Evolutionary conservation across 2,329 filamentous ascomycete species (phyloP).

Genomic region (Monosporascus sp.): DNA sequence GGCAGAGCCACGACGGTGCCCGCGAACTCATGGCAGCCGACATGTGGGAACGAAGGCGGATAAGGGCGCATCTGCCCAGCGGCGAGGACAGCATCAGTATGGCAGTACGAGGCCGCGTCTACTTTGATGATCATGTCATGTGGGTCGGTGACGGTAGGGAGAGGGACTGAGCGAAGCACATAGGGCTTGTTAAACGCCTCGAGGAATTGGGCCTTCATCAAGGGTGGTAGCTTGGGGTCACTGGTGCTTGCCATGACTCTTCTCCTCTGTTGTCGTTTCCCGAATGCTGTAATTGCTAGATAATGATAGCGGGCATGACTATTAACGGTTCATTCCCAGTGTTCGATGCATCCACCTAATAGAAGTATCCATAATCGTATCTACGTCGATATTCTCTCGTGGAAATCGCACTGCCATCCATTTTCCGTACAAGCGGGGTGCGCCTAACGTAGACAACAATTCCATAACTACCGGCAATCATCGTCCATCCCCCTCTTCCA

Average conservation of each 20-base stretch:
- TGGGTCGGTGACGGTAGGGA: conserved; percentile 24
- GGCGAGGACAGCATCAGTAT: conserved; percentile 30
- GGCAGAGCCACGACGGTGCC: conserved; percentile 33
- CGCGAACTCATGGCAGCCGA: conserved; percentile 40
- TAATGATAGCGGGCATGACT: too few relatives aligned
- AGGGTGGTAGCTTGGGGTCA: conserved; percentile 5
- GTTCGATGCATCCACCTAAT: not conserved
- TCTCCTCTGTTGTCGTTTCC: not conserved
- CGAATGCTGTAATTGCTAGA: too few relatives aligned
- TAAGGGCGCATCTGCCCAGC: conserved; percentile 21
- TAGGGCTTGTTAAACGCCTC: conserved; percentile 36
- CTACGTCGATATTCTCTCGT: not conserved
- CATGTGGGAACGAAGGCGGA: conserved; percentile 34
- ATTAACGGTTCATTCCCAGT: too few relatives aligned
- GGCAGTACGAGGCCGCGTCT: conserved; percentile 41
- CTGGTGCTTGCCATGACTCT: not conserved
- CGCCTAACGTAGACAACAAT: not conserved
- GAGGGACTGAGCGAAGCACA: conserved; percentile 26
- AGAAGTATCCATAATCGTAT: too few relatives aligned
- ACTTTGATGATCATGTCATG: conserved; percentile 40
- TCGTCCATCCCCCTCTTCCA: not conserved
- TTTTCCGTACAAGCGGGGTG: not conserved
- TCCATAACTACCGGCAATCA: not conserved
- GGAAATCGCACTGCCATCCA: not conserved
- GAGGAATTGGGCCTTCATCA: conserved; percentile 36